These are phyloP conservation scores for Bauhinia variegata DNA, from an alignment of 306 rosid species.

Conservation along the genomic window DNA sequence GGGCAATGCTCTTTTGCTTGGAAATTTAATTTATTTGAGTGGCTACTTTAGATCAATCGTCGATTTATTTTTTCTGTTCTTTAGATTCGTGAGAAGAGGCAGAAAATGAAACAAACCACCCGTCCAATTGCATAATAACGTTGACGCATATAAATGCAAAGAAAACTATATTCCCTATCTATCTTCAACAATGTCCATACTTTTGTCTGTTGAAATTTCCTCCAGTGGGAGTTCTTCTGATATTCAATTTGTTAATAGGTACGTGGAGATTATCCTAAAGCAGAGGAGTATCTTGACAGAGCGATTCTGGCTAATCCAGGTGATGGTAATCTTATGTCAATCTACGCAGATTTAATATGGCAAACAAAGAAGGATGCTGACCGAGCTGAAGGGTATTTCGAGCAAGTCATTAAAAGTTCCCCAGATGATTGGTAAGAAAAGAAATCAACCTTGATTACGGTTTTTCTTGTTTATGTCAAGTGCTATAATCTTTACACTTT, in stretches of 20 bases:
- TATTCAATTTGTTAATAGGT: constrained; percentile 47
- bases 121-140: neutral
- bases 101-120: neutral
- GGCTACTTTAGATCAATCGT: too few species aligned
- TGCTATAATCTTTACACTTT: neutral
- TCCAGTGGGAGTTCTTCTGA: constrained; percentile 1
- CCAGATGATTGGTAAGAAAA: constrained; percentile 77
- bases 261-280: constrained; percentile 65
- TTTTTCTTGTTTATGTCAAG: constrained; percentile 1
- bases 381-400: constrained; percentile 70
- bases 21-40: constrained; percentile 35
- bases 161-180: neutral
- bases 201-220: neutral
- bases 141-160: constrained; percentile 1
- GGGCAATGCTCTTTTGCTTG: constrained; percentile 67
- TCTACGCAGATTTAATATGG: constrained; percentile 78
- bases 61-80: constrained; percentile 9
- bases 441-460: neutral
- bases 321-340: constrained; percentile 59
- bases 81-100: neutral
- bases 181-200: neutral
- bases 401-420: constrained; percentile 67
- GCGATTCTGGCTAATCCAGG: constrained; percentile 68
- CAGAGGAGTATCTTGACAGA: constrained; percentile 74
- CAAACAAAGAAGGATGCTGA: constrained; percentile 54